Base-by-base conservation (phyloP, 2,329 filamentous ascomycete species). In the Diplocarpon rosae region DNA sequence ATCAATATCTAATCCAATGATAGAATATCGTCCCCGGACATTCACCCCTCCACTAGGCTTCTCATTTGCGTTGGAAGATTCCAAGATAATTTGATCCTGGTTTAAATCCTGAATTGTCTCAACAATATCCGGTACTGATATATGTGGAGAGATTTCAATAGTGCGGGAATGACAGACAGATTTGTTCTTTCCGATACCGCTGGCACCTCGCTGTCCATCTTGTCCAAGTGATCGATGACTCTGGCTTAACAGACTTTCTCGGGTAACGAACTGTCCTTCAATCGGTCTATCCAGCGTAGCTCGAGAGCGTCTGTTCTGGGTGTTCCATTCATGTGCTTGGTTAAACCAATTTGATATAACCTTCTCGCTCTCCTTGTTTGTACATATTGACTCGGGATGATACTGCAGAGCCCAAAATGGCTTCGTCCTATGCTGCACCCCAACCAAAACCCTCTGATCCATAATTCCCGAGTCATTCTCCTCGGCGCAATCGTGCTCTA, bases 321-420 rank as follows among this genome's bases (percentile, higher is more conserved):
- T 42, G 47, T 72, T 72, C 67, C 73, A 78, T 2, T 50, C 48
- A 14, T 64, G 61, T 13, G 71, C 71, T 49, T 69, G 61, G 7
- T 59, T 57, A 74, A 79, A 84, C 79, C 81, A 85, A 48, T 76
- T 78, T 34, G 61, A 60, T 28, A 85, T 65, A 16, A 85, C 59
- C 16, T 65, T 62, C 12, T 60, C 66, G 13, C 76, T 72, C 49
- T 71, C 68, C 24, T 67, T 63, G 28, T 75, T 77, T 29, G 80
- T 83, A 61, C 80, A 85, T 27, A 78, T 70, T 0, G 80, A 84
- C 57, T 85, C 81, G 0, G 81, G 80, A 56, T 85, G 80, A 54
- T 83, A 85, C 52, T 85, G 81, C 7, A 85, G 69, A 1, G 75
- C 81, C 70, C 75, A 83, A 48, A 81, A 80, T 2, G 81, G 81